These are phyloP conservation scores for Trametes hirsuta DNA, from an alignment of 1,284 basidiomycete species.

Conservation along the genomic window DNA sequence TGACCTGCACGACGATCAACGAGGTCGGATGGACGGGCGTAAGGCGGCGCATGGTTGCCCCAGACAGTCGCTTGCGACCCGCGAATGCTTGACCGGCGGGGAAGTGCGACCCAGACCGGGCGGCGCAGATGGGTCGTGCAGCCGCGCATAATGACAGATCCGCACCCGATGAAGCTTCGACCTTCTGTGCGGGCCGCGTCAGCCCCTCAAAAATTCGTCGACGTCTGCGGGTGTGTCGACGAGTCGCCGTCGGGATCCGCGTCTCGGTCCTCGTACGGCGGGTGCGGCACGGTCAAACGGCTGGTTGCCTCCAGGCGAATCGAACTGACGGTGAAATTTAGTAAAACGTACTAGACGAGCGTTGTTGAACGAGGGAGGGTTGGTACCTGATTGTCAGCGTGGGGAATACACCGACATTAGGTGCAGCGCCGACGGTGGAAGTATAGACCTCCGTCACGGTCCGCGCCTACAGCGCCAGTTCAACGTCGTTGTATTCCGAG, in stretches of 20 bases:
- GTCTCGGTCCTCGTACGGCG: no score
- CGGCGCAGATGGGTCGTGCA: background rate
- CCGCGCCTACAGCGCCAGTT: background rate
- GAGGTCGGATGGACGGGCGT: background rate
- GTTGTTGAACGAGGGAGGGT: background rate
- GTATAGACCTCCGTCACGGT: background rate
- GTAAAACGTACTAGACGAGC: no score
- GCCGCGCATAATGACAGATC: background rate
- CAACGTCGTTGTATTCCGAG: background rate
- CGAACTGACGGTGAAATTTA: no score
- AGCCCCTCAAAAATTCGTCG: no score
- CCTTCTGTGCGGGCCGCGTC: no score
- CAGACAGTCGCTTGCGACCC: conserved; percentile 1
- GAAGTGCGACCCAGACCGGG: background rate
- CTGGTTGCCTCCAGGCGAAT: background rate
- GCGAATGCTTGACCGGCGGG: background rate
- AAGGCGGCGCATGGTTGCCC: background rate
- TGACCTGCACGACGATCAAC: conserved; percentile 7
- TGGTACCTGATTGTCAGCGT: conserved; percentile 4
- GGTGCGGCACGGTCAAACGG: background rate
- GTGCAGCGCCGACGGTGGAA: background rate
- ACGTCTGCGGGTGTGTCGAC: background rate
- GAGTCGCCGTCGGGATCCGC: background rate
- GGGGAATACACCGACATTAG: conserved; percentile 13
- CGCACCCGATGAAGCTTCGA: background rate